Evolutionary conservation across 2,329 filamentous ascomycete species (phyloP).

Genomic region (Arachnomyces sp.): DNA sequence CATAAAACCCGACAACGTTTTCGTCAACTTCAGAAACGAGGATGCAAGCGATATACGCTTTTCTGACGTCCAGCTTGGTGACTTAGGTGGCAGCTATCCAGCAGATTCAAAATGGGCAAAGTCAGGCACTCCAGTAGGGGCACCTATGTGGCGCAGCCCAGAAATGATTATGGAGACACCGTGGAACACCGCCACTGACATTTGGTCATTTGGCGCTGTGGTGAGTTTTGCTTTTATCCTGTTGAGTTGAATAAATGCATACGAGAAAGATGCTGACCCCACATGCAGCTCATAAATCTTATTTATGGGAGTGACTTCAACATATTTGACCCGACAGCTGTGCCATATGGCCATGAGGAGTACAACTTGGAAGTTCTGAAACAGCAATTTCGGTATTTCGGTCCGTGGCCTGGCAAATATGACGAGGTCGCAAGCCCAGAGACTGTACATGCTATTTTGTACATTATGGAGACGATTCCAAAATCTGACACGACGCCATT

Average conservation of each 20-base stretch:
- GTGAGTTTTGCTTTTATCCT: constrained; percentile 1
- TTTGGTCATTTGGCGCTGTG: constrained; percentile 16
- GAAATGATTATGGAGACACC: constrained; percentile 15
- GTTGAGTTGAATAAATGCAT: neutral
- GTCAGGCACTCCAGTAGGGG: constrained; percentile 12
- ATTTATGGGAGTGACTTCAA: constrained; percentile 16
- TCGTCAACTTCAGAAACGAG: constrained; percentile 13
- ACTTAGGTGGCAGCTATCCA: constrained; percentile 13
- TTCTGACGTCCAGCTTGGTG: constrained; percentile 15
- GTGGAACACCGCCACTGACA: constrained; percentile 15
- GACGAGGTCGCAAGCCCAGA: constrained; percentile 5
- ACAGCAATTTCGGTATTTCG: constrained; percentile 15
- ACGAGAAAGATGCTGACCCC: too few relatives aligned
- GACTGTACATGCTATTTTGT: constrained; percentile 8
- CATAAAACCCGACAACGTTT: constrained; percentile 15
- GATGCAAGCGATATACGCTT: constrained; percentile 9
- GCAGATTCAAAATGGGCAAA: constrained; percentile 10
- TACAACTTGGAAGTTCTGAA: constrained; percentile 15
- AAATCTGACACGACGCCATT: constrained; percentile 8
- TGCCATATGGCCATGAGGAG: constrained; percentile 15
- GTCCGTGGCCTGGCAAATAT: constrained; percentile 15
- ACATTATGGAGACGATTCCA: constrained; percentile 9
- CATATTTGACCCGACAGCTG: constrained; percentile 11
- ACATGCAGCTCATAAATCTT: constrained; percentile 13
- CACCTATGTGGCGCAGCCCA: constrained; percentile 14